Conservation (phyloP, 2,329 filamentous ascomycete genomes). For the Exophiala spinifera region DNA sequence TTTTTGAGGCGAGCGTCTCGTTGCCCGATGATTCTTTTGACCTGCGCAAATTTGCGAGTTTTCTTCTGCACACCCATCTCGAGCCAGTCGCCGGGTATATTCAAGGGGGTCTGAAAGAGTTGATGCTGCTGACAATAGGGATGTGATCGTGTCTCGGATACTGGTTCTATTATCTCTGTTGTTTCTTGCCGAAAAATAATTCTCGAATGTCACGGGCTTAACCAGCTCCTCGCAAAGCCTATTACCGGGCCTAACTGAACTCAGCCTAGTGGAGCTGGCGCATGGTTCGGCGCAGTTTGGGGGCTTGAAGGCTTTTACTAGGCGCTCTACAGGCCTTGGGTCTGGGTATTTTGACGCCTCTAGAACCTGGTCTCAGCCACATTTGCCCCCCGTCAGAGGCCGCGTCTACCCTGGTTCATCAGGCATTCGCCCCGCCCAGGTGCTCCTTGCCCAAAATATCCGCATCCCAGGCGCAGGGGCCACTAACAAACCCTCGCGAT, state of each 20-base stretch:
- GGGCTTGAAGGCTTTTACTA: too few relatives aligned
- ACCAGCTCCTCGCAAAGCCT: conserved; percentile 2
- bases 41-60: conserved; percentile 82
- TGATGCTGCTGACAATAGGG: background rate
- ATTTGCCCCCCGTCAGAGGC: conserved; percentile 2
- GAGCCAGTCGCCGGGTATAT: conserved; percentile 7
- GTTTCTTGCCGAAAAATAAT: conserved; percentile 9
- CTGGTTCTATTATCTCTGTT: background rate
- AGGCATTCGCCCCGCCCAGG: background rate
- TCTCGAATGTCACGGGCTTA: conserved; percentile 14
- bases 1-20: conserved; percentile 78
- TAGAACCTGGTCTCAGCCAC: conserved; percentile 2
- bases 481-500: conserved; percentile 3
- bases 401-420: background rate
- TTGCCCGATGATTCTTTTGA: conserved; percentile 80
- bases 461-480: conserved; percentile 3
- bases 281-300: too few relatives aligned
- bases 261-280: background rate
- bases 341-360: too few relatives aligned
- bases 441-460: background rate
- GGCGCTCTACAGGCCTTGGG: background rate
- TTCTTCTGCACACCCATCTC: conserved; percentile 84
- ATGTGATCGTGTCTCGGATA: background rate
- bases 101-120: background rate
- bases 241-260: conserved; percentile 17